A percentile compares a stretch with the other conserved stretches of the same genome.
These are phyloP conservation scores for Trichoderma oligosporum DNA, from an alignment of 2,329 filamentous ascomycete species.

Conservation along the genomic window DNA sequence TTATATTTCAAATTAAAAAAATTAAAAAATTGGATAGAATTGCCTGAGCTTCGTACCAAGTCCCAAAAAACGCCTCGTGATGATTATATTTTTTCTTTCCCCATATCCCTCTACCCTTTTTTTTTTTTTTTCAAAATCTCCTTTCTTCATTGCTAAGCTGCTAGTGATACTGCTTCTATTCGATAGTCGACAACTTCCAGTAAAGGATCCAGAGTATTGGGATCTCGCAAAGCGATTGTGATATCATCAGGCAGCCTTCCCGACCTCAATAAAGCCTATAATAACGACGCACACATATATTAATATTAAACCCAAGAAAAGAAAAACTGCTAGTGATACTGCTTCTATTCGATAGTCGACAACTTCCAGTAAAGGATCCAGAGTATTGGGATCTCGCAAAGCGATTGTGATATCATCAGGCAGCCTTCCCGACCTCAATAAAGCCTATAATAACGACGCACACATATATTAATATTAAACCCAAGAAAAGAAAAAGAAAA, in stretches of 20 bases:
- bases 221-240: conserved; percentile 71
- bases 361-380: conserved; percentile 65
- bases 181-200: conserved; percentile 67
- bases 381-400: conserved; percentile 73
- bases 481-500: not conserved
- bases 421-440: conserved; percentile 47
- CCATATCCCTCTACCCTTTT: not conserved
- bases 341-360: conserved; percentile 65
- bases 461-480: too few relatives aligned
- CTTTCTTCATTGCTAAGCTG: not conserved
- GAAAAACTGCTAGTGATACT: conserved; percentile 26
- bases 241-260: conserved; percentile 65
- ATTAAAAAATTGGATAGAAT: not conserved
- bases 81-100: not conserved
- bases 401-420: conserved; percentile 73
- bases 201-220: conserved; percentile 68
- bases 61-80: conserved; percentile 6
- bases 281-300: not conserved
- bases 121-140: not conserved
- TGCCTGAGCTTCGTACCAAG: not conserved
- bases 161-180: conserved; percentile 48
- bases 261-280: conserved; percentile 46
- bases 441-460: conserved; percentile 35
- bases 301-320: too few relatives aligned
- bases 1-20: not conserved